phyloP scores from a whole-genome alignment of 2,329 filamentous ascomycete species.

The Beauveria sp. region DNA sequence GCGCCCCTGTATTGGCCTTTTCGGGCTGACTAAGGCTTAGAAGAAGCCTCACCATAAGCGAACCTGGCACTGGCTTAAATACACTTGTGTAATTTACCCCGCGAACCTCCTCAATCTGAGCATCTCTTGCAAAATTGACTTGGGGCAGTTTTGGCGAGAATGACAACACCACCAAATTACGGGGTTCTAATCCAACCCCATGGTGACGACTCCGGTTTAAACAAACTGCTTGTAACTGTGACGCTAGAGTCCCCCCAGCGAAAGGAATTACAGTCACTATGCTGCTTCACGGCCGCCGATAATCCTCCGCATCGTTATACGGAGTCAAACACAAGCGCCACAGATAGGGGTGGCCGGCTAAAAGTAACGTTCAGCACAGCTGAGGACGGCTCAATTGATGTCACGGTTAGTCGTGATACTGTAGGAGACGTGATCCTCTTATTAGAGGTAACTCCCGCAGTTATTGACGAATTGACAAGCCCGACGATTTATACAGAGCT shows the following conservation, averaged over 20 bases:
- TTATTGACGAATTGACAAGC: not conserved
- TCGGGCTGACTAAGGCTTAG: no score
- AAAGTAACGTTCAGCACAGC: not conserved
- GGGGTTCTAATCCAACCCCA: no score
- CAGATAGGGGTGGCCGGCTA: not conserved
- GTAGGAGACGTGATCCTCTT: not conserved
- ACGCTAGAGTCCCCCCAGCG: not conserved
- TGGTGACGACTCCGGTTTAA: not conserved
- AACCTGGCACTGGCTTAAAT: no score
- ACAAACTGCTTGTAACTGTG: not conserved
- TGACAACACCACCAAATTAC: no score
- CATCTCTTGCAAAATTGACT: no score
- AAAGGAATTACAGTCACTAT: not conserved
- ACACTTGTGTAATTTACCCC: no score
- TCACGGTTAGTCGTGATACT: not conserved
- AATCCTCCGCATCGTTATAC: not conserved
- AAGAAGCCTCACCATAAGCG: no score
- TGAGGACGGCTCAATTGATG: not conserved
- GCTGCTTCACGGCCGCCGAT: not conserved
- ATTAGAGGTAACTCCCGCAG: not conserved
- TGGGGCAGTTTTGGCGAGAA: no score
- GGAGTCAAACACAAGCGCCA: not conserved
- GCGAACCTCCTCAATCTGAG: no score
- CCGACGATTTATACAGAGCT: not conserved
- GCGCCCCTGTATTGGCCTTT: no score